Conservation (phyloP, 1,139 yeast species). For the Nakaseomyces glabratus region DNA sequence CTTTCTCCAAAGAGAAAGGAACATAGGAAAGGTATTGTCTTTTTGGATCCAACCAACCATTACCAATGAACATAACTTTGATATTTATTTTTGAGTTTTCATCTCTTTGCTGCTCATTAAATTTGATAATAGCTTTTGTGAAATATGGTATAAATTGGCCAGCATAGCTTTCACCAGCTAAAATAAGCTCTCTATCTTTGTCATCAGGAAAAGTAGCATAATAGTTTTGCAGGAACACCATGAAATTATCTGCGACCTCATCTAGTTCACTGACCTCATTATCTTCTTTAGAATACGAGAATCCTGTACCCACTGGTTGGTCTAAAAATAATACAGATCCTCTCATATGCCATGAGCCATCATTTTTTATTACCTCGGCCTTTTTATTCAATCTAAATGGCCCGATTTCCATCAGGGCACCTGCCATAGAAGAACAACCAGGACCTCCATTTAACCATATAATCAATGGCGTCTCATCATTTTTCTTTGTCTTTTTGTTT, state of each 20-base stretch:
- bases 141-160: conserved; percentile 94
- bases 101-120: conserved; percentile 33
- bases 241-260: conserved; percentile 51
- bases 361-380: conserved; percentile 41
- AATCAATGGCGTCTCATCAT: conserved; percentile 35
- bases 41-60: conserved; percentile 94
- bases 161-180: conserved; percentile 96
- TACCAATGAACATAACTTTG: conserved; percentile 73
- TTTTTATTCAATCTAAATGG: conserved; percentile 59
- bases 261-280: conserved; percentile 43
- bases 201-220: conserved; percentile 71
- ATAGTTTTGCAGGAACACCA: conserved; percentile 58
- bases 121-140: conserved; percentile 50
- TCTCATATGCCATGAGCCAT: conserved; percentile 78
- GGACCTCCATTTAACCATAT: conserved; percentile 97
- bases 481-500: conserved; percentile 9
- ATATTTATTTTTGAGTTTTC: conserved; percentile 36
- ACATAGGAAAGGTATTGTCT: conserved; percentile 74
- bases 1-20: conserved; percentile 59
- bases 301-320: conserved; percentile 95
- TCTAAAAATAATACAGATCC: conserved; percentile 81
- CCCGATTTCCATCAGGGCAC: conserved; percentile 88
- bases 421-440: conserved; percentile 97
- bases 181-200: conserved; percentile 48
- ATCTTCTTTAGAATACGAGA: conserved; percentile 41